These are phyloP conservation scores for Cunninghamia lanceolata DNA, from an alignment of 75 land plant species.

Conservation along the genomic window DNA sequence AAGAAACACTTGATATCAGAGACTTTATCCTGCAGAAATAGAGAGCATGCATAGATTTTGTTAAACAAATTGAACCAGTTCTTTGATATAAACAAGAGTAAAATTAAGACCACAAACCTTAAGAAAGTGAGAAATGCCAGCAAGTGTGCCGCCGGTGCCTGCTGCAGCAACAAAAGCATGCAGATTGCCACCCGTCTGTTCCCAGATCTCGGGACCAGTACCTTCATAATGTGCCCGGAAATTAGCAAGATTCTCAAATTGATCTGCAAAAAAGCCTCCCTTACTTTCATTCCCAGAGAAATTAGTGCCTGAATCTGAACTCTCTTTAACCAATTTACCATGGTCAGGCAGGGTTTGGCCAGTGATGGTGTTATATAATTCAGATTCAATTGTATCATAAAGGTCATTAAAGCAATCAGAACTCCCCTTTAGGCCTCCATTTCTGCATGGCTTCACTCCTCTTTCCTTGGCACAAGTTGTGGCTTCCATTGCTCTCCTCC, in stretches of 20 bases:
- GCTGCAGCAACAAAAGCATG: slow-evolving; percentile 98
- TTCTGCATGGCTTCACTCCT: slow-evolving; percentile 1
- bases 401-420: neutral
- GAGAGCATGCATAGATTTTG: neutral
- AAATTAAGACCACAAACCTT: slow-evolving; percentile 40
- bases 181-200: slow-evolving; percentile 76
- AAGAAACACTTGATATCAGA: slow-evolving; percentile 81
- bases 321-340: neutral
- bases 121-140: slow-evolving; percentile 85
- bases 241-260: slow-evolving; percentile 96
- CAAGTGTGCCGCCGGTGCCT: slow-evolving; percentile 97
- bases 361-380: neutral
- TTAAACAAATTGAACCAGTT: neutral
- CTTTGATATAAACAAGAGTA: neutral
- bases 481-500: slow-evolving; percentile 79
- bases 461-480: slow-evolving; percentile 34
- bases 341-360: neutral
- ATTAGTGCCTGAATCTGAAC: neutral
- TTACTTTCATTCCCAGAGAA: slow-evolving; percentile 18
- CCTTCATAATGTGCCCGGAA: slow-evolving; percentile 91
- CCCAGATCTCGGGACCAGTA: slow-evolving; percentile 98
- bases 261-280: slow-evolving; percentile 98
- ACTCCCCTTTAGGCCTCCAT: neutral
- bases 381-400: neutral
- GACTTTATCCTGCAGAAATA: slow-evolving; percentile 68